Evolutionary conservation across 306 rosid species (phyloP).

Genomic region (Rosa rugosa): DNA sequence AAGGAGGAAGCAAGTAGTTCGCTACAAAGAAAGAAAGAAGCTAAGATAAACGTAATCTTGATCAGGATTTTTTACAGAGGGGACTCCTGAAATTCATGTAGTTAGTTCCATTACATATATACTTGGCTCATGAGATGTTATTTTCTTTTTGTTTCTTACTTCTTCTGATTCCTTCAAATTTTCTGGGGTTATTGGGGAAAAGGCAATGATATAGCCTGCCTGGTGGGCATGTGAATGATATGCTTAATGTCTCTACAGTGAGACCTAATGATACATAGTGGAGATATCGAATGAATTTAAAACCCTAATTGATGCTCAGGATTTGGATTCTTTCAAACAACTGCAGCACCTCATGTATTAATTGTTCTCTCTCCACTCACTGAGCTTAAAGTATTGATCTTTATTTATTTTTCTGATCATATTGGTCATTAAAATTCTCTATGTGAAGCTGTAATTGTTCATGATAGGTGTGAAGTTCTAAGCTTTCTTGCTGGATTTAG

Average conservation of each 20-base stretch:
- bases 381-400: too few species aligned
- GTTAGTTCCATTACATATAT: neutral
- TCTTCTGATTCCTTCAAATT: too few species aligned
- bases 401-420: too few species aligned
- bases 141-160: too few species aligned
- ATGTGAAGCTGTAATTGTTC: neutral
- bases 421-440: too few species aligned
- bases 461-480: neutral
- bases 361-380: too few species aligned
- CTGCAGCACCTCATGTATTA: too few species aligned
- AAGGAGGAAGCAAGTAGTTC: neutral
- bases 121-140: neutral
- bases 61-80: neutral
- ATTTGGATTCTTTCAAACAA: too few species aligned
- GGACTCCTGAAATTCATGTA: neutral
- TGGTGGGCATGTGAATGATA: neutral
- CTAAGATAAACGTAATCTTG: neutral
- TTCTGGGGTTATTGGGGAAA: too few species aligned
- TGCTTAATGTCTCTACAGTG: neutral
- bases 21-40: neutral
- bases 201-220: neutral
- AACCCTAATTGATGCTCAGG: too few species aligned
- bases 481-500: neutral
- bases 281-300: too few species aligned
- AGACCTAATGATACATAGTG: slow-evolving; percentile 2